A percentile compares a stretch with the other conserved stretches of the same genome.
phyloP scores from a whole-genome alignment of 352 stramenopile genomes.

The Albugo laibachii region DNA sequence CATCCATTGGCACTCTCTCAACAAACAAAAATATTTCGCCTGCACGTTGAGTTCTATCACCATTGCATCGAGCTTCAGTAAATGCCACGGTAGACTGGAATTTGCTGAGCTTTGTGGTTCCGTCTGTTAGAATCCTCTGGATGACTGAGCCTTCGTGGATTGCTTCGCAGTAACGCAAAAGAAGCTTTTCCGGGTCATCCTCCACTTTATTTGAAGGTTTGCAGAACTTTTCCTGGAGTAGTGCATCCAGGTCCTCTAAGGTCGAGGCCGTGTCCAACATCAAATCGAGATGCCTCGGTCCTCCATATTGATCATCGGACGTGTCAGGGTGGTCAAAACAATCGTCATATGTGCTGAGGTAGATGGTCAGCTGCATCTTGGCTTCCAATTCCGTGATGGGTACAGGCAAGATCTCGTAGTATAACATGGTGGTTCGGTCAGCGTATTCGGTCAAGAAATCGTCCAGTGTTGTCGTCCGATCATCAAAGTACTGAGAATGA shows the following conservation, averaged over 20 bases:
- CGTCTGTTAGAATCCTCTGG: slow-evolving; percentile 16
- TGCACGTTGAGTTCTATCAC: slow-evolving; percentile 18
- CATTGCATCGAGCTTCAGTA: slow-evolving; percentile 13
- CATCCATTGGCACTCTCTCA: slow-evolving; percentile 22
- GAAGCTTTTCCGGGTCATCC: background rate
- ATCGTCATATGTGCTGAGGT: slow-evolving; percentile 59
- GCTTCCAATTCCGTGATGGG: slow-evolving; percentile 73
- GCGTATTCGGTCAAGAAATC: slow-evolving; percentile 53
- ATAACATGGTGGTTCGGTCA: slow-evolving; percentile 39
- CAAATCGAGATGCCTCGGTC: slow-evolving; percentile 18
- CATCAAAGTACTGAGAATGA: slow-evolving; percentile 36
- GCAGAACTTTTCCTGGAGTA: slow-evolving; percentile 22
- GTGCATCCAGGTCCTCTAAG: slow-evolving; percentile 23
- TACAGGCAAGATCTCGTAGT: slow-evolving; percentile 51
- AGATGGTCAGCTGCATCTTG: slow-evolving; percentile 58
- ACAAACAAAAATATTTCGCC: slow-evolving; percentile 30
- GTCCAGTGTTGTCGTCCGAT: slow-evolving; percentile 37
- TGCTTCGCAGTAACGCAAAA: slow-evolving; percentile 39
- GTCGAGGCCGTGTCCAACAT: slow-evolving; percentile 32
- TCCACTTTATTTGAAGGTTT: no score
- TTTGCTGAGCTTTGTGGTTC: background rate
- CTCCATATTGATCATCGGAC: slow-evolving; percentile 12
- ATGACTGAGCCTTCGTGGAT: slow-evolving; percentile 38
- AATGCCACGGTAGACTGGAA: no score
- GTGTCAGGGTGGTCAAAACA: slow-evolving; percentile 29